These are phyloP conservation scores for Blastobotrys ciferrii DNA, from an alignment of 1,139 yeast genomes.

Conservation along the genomic window DNA sequence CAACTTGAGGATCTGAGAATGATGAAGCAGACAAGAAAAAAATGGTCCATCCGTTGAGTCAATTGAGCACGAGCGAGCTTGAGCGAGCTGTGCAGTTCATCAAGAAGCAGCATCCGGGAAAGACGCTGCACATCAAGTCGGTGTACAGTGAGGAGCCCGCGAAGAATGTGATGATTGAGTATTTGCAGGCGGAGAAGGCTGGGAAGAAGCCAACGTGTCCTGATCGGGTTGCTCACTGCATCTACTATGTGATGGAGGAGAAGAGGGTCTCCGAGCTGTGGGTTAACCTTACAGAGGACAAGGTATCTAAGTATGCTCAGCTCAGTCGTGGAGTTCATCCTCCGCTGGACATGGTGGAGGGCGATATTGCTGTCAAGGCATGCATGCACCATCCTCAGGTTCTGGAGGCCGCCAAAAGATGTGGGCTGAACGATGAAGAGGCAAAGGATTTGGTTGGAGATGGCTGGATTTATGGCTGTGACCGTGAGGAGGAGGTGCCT, in stretches of 20 bases:
- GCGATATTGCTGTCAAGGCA: slow-evolving; percentile 57
- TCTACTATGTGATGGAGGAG: slow-evolving; percentile 61
- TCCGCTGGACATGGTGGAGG: slow-evolving; percentile 72
- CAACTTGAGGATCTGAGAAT: neutral
- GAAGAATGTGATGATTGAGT: slow-evolving; percentile 66
- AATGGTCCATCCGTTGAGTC: slow-evolving; percentile 53
- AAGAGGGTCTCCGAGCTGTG: slow-evolving; percentile 67
- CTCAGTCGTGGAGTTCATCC: slow-evolving; percentile 68
- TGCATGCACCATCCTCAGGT: slow-evolving; percentile 59
- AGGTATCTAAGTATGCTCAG: slow-evolving; percentile 52
- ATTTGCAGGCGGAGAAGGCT: slow-evolving; percentile 64
- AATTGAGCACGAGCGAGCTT: slow-evolving; percentile 65
- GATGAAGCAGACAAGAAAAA: neutral
- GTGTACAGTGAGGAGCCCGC: slow-evolving; percentile 80
- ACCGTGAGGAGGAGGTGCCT: slow-evolving; percentile 71
- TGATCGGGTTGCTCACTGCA: slow-evolving; percentile 62
- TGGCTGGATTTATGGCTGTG: slow-evolving; percentile 91
- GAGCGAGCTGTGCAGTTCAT: slow-evolving; percentile 53
- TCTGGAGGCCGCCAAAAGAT: slow-evolving; percentile 53
- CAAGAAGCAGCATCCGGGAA: slow-evolving; percentile 48
- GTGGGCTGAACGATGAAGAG: neutral
- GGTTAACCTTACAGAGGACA: slow-evolving; percentile 60
- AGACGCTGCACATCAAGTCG: slow-evolving; percentile 63
- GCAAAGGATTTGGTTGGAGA: slow-evolving; percentile 60
- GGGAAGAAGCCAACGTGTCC: slow-evolving; percentile 43